Evolutionary conservation across 2,329 filamentous ascomycete species (phyloP).

Genomic region (Diaporthe aspalathi): DNA sequence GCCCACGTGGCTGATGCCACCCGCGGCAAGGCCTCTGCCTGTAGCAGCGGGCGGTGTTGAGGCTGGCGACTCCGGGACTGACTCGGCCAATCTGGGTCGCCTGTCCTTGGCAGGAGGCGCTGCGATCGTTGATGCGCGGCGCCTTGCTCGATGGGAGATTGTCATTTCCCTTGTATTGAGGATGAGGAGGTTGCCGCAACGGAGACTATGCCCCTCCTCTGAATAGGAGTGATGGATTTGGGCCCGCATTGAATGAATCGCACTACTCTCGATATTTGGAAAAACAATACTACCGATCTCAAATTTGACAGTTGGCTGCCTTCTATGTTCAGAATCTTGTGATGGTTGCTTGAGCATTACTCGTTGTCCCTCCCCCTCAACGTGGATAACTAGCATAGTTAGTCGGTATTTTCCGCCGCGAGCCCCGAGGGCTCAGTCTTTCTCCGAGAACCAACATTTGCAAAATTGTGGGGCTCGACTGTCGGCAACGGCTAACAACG

Average conservation of each 20-base stretch:
- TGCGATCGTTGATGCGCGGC: constrained; percentile 7
- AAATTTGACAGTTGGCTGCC: background rate
- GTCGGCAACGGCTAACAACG: background rate
- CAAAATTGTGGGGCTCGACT: constrained; percentile 9
- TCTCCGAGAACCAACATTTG: background rate
- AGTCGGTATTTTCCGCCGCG: background rate
- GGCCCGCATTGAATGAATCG: background rate
- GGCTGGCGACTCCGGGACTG: constrained; percentile 1
- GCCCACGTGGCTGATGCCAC: background rate
- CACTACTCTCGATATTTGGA: background rate
- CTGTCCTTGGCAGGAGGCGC: constrained; percentile 15
- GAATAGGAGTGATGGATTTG: background rate
- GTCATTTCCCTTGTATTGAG: background rate
- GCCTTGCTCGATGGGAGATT: constrained; percentile 9
- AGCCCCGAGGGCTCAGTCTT: background rate
- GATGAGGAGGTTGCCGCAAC: background rate
- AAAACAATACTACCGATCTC: background rate
- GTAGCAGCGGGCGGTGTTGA: background rate
- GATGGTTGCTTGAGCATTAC: background rate
- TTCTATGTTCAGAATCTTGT: background rate
- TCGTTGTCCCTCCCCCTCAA: too few species aligned
- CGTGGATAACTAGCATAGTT: too few species aligned
- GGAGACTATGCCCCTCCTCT: background rate
- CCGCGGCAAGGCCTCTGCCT: constrained; percentile 6
- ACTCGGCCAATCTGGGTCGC: constrained; percentile 15